Base-by-base conservation (phyloP, 1,139 yeast genomes). In the Suhomyces taliae region DNA sequence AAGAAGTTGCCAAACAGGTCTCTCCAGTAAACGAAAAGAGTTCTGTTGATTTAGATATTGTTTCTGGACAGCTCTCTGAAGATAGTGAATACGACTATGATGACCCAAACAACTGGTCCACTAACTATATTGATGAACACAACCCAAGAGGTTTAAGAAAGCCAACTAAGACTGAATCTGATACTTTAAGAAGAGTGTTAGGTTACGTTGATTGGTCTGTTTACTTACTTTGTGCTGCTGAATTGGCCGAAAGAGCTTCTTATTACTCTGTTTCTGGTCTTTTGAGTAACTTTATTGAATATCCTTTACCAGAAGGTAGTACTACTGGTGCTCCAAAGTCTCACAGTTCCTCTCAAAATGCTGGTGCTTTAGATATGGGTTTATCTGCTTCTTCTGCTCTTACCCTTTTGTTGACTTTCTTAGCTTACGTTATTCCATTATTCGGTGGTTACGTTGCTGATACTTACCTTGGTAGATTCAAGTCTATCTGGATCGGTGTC, bases 241-340 rank as follows among this genome's bases (percentile, higher is more conserved):
- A 60, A 40, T 54, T 60, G 51, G 61, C 61, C n/a, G 64, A 58
- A 48, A 52, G 62, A 48, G 64, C 60, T n/a, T 58, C 62, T 4
- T 60, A 57, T 45, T 60, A 55, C 42, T 56, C 61, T 8, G 55
- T 59, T 8, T 43, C 50, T 12, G 57, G 56, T 44, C 46, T 60
- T 19, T 53, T 60, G 47, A 47, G 61, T 32, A 60, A 60, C 46
- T 60, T 58, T 40, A 60, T 60, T 40, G 59, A 57, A 43, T 53
- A 60, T 48, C 64, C 64, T 5, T 48, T 59, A 40, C 46, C 46
- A 8, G 15, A 35, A 14, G 46, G 46, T 29, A 43, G 46, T 43
- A 39, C 33, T 4, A 43, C 46, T 26, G 58, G 58, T 48, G 56
- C 56, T 24, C 57, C 59, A 35, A 37, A 36, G 26, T 40, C 43